These are phyloP conservation scores for Aureobasidium sp. DNA, from an alignment of 2,329 filamentous ascomycete genomes.

Conservation along the genomic window DNA sequence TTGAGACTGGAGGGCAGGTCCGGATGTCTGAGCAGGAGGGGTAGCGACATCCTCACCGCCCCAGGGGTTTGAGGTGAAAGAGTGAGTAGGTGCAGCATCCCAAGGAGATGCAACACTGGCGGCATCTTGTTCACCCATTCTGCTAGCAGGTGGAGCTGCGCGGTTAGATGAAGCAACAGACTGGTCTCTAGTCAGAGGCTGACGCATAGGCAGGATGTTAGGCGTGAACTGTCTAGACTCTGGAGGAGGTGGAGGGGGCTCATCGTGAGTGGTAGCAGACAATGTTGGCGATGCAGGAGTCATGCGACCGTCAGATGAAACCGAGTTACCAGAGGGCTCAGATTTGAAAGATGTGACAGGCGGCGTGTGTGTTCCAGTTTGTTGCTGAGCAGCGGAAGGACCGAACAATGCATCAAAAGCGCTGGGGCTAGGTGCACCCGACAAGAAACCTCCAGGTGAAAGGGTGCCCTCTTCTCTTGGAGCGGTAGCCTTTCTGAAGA, in stretches of 20 bases:
- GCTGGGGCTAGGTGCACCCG: constrained; percentile 27
- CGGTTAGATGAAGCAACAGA: constrained; percentile 62
- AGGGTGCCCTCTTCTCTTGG: constrained; percentile 11
- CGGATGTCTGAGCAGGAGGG: constrained; percentile 58
- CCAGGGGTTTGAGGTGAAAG: not conserved
- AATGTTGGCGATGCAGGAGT: constrained; percentile 59
- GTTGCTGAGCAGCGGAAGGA: constrained; percentile 37
- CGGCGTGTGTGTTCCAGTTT: constrained; percentile 33
- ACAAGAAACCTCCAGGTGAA: constrained; percentile 14
- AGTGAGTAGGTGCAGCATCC: not conserved
- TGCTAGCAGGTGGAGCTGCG: constrained; percentile 27
- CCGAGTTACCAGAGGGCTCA: constrained; percentile 35
- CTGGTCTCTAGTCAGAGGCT: constrained; percentile 49
- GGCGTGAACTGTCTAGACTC: constrained; percentile 73
- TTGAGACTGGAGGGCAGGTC: constrained; percentile 50
- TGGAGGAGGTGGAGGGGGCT: constrained; percentile 59
- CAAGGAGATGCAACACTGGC: constrained; percentile 10
- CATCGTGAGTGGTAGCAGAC: constrained; percentile 44
- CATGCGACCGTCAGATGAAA: constrained; percentile 37
- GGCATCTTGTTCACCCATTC: constrained; percentile 19
- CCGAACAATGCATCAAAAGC: constrained; percentile 32
- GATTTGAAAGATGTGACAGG: constrained; percentile 55
- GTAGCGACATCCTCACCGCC: constrained; percentile 7
- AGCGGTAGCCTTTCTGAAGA: constrained; percentile 62
- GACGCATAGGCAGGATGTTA: constrained; percentile 63